phyloP scores from a whole-genome alignment of 1,284 basidiomycete genomes.

The Phellopilus nigrolimitatus region DNA sequence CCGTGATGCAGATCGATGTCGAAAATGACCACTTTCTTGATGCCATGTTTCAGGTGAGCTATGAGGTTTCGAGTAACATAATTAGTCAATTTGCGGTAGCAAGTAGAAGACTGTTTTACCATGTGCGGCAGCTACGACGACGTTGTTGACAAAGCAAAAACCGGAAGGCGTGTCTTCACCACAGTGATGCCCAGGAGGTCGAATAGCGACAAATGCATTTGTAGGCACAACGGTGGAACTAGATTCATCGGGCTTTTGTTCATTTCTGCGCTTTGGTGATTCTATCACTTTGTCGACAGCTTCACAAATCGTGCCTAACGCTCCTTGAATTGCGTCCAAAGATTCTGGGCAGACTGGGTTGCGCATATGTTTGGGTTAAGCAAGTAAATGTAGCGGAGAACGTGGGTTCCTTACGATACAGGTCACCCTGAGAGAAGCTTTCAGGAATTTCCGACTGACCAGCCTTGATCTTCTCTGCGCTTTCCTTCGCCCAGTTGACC shows the following conservation, averaged over 20 bases:
- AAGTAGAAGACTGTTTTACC: slow-evolving; percentile 41
- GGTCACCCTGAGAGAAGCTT: slow-evolving; percentile 70
- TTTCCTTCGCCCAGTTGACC: slow-evolving; percentile 57
- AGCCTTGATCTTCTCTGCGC: slow-evolving; percentile 56
- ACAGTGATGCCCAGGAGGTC: slow-evolving; percentile 91
- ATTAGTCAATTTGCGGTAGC: not conserved
- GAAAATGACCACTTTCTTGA: slow-evolving; percentile 81
- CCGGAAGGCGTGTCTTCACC: slow-evolving; percentile 85
- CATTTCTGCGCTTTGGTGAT: slow-evolving; percentile 21
- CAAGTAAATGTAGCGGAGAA: slow-evolving; percentile 16
- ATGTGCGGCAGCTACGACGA: slow-evolving; percentile 85
- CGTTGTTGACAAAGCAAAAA: slow-evolving; percentile 95
- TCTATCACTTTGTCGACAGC: slow-evolving; percentile 68
- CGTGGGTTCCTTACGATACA: slow-evolving; percentile 64
- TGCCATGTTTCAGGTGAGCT: slow-evolving; percentile 79
- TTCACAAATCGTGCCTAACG: slow-evolving; percentile 77
- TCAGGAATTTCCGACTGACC: slow-evolving; percentile 78
- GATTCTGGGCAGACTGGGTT: slow-evolving; percentile 63
- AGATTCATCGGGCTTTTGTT: not conserved
- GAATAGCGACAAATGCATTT: slow-evolving; percentile 77
- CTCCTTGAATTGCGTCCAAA: slow-evolving; percentile 70
- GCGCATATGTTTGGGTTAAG: slow-evolving; percentile 6
- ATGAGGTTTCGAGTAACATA: not conserved
- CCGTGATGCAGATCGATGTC: slow-evolving; percentile 95
- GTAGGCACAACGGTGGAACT: slow-evolving; percentile 9